phyloP scores from a whole-genome alignment of 2,329 filamentous ascomycete species.

The Aspergillus sp. region DNA sequence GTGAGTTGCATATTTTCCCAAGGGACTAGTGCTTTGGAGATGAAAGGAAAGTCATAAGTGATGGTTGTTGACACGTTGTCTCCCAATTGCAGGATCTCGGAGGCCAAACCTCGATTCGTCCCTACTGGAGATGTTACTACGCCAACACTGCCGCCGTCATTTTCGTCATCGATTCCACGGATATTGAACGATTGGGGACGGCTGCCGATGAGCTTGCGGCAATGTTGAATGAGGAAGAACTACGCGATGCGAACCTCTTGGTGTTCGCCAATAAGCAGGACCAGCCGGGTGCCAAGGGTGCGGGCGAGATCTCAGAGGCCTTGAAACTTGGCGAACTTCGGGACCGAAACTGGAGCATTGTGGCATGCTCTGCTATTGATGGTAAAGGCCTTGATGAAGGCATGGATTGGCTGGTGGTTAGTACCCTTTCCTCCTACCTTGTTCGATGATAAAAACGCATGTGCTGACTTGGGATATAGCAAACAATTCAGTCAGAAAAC shows the following conservation, averaged over 20 bases:
- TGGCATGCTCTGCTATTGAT: conserved; percentile 93
- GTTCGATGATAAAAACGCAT: not conserved
- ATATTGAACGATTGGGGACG: conserved; percentile 89
- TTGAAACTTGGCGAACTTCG: conserved; percentile 81
- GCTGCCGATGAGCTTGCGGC: conserved; percentile 85
- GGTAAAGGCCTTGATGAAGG: conserved; percentile 90
- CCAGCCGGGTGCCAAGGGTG: conserved; percentile 91
- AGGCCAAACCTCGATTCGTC: conserved; percentile 95
- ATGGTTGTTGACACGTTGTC: not conserved
- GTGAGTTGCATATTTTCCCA: conserved; percentile 42
- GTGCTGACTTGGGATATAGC: conserved; percentile 20
- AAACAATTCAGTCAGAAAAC: conserved; percentile 39
- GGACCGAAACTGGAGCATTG: conserved; percentile 98
- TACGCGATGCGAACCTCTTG: conserved; percentile 81
- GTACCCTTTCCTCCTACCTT: conserved; percentile 19
- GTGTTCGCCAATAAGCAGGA: conserved; percentile 99
- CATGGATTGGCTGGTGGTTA: conserved; percentile 97
- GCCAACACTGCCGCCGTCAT: conserved; percentile 97
- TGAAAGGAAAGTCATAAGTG: not conserved
- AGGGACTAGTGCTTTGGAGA: not conserved
- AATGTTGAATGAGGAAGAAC: conserved; percentile 95
- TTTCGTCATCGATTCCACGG: conserved; percentile 96
- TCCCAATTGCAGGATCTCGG: conserved; percentile 62
- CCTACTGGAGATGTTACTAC: conserved; percentile 99
- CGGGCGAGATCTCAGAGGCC: conserved; percentile 92